Evolutionary conservation across 768 basidiomycete genomes (phyloP).

Genomic region (Coprinopsis marcescibilis): DNA sequence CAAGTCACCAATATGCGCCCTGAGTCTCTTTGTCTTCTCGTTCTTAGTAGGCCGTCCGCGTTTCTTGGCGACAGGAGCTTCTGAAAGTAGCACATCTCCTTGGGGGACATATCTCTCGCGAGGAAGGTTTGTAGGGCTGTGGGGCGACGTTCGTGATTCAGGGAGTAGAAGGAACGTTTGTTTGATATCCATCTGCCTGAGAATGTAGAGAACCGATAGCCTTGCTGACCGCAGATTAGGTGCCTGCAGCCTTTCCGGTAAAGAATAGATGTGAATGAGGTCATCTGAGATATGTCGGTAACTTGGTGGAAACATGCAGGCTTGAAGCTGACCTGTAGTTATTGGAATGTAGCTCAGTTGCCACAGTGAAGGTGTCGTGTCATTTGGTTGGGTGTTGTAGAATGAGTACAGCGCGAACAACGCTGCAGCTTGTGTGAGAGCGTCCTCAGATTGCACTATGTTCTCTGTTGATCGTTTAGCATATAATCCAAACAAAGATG

Average conservation of each 20-base stretch:
- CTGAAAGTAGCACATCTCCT: constrained; percentile 21
- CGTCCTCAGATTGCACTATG: constrained; percentile 50
- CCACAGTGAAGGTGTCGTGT: constrained; percentile 46
- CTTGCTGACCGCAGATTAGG: neutral
- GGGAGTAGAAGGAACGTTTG: constrained; percentile 60
- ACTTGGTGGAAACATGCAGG: too few relatives aligned
- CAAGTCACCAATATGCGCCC: constrained; percentile 41
- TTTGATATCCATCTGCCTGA: constrained; percentile 41
- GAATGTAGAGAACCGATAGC: constrained; percentile 42
- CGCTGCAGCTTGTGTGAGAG: constrained; percentile 51
- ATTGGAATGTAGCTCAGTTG: constrained; percentile 51
- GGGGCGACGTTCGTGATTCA: constrained; percentile 36
- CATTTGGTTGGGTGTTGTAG: constrained; percentile 59
- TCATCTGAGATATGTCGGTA: too few relatives aligned
- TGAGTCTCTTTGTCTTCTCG: constrained; percentile 52
- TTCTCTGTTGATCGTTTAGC: constrained; percentile 19
- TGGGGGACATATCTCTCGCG: constrained; percentile 57
- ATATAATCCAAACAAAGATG: neutral
- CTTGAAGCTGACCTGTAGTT: too few relatives aligned
- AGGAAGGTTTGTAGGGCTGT: constrained; percentile 62
- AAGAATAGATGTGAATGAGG: constrained; percentile 13
- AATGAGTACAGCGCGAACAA: constrained; percentile 71
- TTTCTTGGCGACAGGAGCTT: constrained; percentile 33
- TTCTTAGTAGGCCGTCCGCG: constrained; percentile 61
- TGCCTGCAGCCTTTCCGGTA: neutral